Evolutionary conservation across 768 basidiomycete genomes (phyloP), one percentile per base, ranked within the genome.

Genomic region (Kwoniella bestiolae): DNA sequence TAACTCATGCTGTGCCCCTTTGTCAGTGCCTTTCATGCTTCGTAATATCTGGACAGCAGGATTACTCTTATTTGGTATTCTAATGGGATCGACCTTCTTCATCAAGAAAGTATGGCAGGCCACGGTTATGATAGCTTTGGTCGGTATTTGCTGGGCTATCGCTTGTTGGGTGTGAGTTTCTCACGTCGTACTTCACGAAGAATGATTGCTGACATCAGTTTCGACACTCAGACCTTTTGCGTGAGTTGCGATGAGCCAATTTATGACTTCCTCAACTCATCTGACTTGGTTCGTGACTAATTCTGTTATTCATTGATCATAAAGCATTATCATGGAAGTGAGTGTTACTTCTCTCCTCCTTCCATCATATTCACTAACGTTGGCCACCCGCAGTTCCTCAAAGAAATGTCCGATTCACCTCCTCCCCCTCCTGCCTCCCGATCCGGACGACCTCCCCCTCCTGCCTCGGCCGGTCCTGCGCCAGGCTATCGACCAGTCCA

Each of bases 61-160:
- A 5, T 83, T 96, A 74, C 63, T 94, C 0, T 83, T 94, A 31
- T 97, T 94, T 82, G 86, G 86, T 29, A 52, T 89, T 26, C 83
- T 96, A 65, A 92, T 90, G 83, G 63, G 85, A 73, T 89, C 88
- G 41, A 94, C 94, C 0, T 90, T 94, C 83, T 93, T 92, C 82
- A 87, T 97, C 72, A 85, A 85, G 11, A 91, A 89, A 1, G 91
- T 93, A 1, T 82, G 84, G 73, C 87, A 90, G 83, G 94, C 94
- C 8, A 91, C 91, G 16, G 80, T 88, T 18, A 88, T 90, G 74
- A 91, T 96, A 61, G 88, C 88, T 56, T 77, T 94, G 56, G 87
- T 95, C 25, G 94, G 94, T 46, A 90, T 96, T 38, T 94, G 90
- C 80, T 97, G 94, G 94, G 91, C 93, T 9, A 91, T 96, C 44